Percentiles rank a stretch among this genome's conserved stretches.
phyloP scores from a whole-genome alignment of 1,139 yeast genomes.

The Torulaspora pretoriensis region DNA sequence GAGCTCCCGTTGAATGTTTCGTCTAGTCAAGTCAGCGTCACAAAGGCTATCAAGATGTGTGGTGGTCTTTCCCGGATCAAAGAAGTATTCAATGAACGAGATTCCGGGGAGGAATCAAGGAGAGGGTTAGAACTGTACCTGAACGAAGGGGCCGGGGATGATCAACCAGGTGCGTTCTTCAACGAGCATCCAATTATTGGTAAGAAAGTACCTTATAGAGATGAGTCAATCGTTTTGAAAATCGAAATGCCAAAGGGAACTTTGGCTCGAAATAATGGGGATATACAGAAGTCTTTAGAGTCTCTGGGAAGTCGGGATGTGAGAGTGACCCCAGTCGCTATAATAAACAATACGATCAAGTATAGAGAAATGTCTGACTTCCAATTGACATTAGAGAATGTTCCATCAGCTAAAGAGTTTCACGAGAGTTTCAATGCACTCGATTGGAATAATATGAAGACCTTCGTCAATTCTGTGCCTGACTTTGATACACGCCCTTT shows the following conservation, averaged over 20 bases:
- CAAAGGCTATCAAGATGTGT: constrained; percentile 64
- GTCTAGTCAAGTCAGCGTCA: constrained; percentile 42
- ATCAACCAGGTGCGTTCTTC: constrained; percentile 25
- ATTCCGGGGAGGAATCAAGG: constrained; percentile 48
- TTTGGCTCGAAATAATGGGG: constrained; percentile 45
- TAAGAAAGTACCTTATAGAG: constrained; percentile 39
- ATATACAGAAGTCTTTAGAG: constrained; percentile 51
- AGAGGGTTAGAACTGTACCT: constrained; percentile 59
- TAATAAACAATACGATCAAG: constrained; percentile 65
- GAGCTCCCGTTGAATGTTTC: constrained; percentile 75
- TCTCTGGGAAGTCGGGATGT: constrained; percentile 34
- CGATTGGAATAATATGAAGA: constrained; percentile 35
- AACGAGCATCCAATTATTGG: constrained; percentile 78
- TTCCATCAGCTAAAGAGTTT: constrained; percentile 45
- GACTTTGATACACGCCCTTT: constrained; percentile 38
- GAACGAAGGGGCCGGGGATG: constrained; percentile 21
- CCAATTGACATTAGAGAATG: constrained; percentile 63
- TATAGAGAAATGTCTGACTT: constrained; percentile 88
- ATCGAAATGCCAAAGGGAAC: constrained; percentile 64
- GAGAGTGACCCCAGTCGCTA: constrained; percentile 57
- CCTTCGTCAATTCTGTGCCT: constrained; percentile 44
- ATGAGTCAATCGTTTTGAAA: constrained; percentile 64
- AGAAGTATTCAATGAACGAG: constrained; percentile 38
- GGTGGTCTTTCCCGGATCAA: constrained; percentile 59
- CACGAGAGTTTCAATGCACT: constrained; percentile 34